A percentile compares a stretch with the other conserved stretches of the same genome.
phyloP scores from a whole-genome alignment of 1,139 yeast species.

The Lodderomyces orthopsilosis region DNA sequence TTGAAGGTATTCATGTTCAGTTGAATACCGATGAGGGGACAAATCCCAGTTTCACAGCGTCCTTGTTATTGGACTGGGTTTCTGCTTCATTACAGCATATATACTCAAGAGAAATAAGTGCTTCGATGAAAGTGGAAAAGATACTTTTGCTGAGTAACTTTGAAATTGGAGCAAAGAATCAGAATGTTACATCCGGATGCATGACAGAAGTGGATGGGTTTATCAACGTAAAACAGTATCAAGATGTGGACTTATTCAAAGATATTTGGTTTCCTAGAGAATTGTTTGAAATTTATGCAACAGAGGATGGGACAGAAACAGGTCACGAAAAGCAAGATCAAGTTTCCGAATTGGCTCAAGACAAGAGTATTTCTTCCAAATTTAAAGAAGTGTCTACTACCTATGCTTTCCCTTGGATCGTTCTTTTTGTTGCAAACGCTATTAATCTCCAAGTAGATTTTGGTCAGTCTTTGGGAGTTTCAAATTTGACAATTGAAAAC shows the following conservation, averaged over 20 bases:
- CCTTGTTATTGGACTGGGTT: conserved; percentile 48
- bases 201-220: conserved; percentile 59
- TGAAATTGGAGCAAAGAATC: conserved; percentile 35
- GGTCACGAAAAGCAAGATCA: conserved; percentile 4
- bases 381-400: conserved; percentile 63
- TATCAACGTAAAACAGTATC: conserved; percentile 78
- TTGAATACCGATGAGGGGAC: conserved; percentile 44
- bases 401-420: conserved; percentile 72
- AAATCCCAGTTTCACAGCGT: conserved; percentile 33
- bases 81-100: conserved; percentile 81
- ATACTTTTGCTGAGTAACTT: conserved; percentile 42
- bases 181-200: conserved; percentile 50
- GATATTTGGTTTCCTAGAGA: conserved; percentile 76
- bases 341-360: conserved; percentile 21
- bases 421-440: conserved; percentile 55
- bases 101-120: conserved; percentile 87
- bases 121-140: conserved; percentile 59
- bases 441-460: conserved; percentile 63
- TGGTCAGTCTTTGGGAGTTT: conserved; percentile 79
- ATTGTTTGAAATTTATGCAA: conserved; percentile 9
- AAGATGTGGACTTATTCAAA: conserved; percentile 76
- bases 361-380: conserved; percentile 47
- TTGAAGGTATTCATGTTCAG: conserved; percentile 61
- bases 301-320: conserved; percentile 1
- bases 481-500: conserved; percentile 52